Conservation (phyloP, 2,329 filamentous ascomycete species). For the Botrytis fragariae region DNA sequence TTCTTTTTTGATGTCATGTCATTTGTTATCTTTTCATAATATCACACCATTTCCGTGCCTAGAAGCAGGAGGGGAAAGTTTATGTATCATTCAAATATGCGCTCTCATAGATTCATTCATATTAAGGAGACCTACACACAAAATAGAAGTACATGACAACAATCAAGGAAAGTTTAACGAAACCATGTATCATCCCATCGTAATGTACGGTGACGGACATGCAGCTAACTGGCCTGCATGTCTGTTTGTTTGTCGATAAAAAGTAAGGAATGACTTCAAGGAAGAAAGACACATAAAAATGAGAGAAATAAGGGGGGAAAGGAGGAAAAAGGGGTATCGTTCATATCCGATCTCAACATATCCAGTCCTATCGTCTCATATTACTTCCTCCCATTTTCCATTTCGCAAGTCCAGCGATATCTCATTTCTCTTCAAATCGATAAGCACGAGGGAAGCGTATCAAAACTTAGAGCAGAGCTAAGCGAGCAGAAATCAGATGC, state of each 20-base stretch:
- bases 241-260: not conserved
- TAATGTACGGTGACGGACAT: not conserved
- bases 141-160: not conserved
- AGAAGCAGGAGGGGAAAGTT: not conserved
- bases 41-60: not conserved
- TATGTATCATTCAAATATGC: not conserved
- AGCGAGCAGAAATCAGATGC: not conserved
- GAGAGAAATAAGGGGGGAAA: not conserved
- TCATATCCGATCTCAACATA: not conserved
- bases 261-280: not conserved
- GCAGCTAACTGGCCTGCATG: not conserved
- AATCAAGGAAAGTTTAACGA: not conserved
- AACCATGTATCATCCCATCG: not conserved
- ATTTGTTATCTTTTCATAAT: not conserved
- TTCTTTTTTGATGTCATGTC: not conserved
- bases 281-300: not conserved
- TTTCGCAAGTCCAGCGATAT: not conserved
- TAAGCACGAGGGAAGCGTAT: not conserved
- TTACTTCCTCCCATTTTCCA: not conserved
- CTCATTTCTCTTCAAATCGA: not conserved
- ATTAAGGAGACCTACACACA: not conserved
- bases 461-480: not conserved
- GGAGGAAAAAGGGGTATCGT: not conserved
- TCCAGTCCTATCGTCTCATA: not conserved
- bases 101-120: not conserved